A percentile compares a stretch with the other conserved stretches of the same genome.
Conservation (phyloP, 2,329 filamentous ascomycete genomes). For the Blastomyces silverae region DNA sequence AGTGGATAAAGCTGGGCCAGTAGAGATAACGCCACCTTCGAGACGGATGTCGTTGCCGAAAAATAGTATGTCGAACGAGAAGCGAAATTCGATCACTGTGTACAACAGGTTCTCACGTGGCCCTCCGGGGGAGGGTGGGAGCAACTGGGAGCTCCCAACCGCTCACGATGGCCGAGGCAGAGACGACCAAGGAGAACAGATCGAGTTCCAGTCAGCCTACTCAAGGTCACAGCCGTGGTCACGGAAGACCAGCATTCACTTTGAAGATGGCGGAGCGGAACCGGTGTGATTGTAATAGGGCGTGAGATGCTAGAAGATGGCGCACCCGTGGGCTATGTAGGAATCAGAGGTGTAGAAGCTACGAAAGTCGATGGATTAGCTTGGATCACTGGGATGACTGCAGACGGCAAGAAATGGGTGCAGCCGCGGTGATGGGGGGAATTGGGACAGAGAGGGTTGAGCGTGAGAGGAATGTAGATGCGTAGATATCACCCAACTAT, state of each 20-base stretch:
- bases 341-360: background rate
- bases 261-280: background rate
- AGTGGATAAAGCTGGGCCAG: constrained; percentile 28
- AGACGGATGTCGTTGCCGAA: constrained; percentile 27
- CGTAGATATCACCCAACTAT: background rate
- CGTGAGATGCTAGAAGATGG: background rate
- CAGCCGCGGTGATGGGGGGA: background rate
- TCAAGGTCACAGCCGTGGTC: background rate
- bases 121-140: background rate
- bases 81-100: constrained; percentile 14
- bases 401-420: background rate
- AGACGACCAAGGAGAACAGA: background rate
- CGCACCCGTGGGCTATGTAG: background rate
- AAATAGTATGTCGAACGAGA: constrained; percentile 21
- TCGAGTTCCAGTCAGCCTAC: background rate
- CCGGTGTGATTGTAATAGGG: background rate
- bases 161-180: background rate
- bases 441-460: background rate
- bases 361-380: background rate
- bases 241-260: constrained; percentile 1
- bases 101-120: constrained; percentile 1
- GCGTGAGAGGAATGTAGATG: background rate
- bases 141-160: background rate
- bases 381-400: background rate
- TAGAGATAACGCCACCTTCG: constrained; percentile 25